Evolutionary conservation across 306 rosid genomes (phyloP).

Genomic region (Quercus mongolica): DNA sequence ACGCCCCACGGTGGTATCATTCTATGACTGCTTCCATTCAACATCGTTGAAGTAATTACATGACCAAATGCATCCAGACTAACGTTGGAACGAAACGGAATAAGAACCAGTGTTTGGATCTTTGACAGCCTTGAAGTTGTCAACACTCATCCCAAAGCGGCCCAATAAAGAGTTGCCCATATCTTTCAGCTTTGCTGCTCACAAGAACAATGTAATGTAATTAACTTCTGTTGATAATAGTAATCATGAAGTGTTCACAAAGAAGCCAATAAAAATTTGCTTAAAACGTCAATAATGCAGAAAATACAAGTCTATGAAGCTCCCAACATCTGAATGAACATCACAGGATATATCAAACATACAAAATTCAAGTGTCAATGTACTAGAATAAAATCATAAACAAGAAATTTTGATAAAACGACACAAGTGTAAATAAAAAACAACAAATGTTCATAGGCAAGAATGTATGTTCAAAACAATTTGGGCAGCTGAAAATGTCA

Average conservation of each 20-base stretch:
- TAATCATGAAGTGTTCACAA: neutral
- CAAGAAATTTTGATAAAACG: neutral
- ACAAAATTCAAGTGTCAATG: neutral
- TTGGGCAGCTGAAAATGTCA: neutral
- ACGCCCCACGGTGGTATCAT: neutral
- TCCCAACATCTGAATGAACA: neutral
- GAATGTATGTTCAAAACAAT: neutral
- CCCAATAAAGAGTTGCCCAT: slow-evolving; percentile 91
- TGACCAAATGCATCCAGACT: slow-evolving; percentile 13
- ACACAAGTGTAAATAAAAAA: neutral
- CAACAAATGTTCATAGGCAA: neutral
- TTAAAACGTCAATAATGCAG: neutral
- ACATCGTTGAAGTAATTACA: neutral
- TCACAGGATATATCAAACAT: neutral
- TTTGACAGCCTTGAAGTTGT: slow-evolving; percentile 84
- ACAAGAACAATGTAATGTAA: neutral
- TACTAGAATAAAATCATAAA: neutral
- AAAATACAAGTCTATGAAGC: neutral
- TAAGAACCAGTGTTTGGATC: slow-evolving; percentile 94
- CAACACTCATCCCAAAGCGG: slow-evolving; percentile 88
- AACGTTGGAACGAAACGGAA: slow-evolving; percentile 72
- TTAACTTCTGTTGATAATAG: neutral
- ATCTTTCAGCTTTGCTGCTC: slow-evolving; percentile 78
- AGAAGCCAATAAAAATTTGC: neutral
- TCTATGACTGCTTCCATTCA: neutral